Evolutionary conservation across 1,284 basidiomycete genomes (phyloP), one percentile per base, ranked within the genome.

Genomic region (Schizopora paradoxa): DNA sequence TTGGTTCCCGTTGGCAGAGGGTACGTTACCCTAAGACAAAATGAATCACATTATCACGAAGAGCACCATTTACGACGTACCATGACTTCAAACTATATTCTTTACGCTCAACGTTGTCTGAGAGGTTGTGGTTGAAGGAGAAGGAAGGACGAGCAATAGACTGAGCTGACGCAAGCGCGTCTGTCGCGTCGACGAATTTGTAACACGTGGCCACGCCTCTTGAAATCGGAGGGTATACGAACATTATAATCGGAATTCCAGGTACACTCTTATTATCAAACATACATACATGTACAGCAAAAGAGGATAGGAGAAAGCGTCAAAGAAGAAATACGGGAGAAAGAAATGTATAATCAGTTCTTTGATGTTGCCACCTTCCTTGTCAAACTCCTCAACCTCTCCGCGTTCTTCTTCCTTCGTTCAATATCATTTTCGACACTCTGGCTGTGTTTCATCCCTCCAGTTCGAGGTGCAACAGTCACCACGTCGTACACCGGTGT

Each of bases 371-470:
- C 45, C 41, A 55, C 60, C 62, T 75, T 77, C 54, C 77, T 66
- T 41, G 75, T 81, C 56, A 83, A 60, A 27, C 60, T 76, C 59
- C 73, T 75, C 64, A 87, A 54, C 60, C 82, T 70, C 60, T 86
- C 85, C 38, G 78, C 78, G 48, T 85, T 83, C 64, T 77, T 76
- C 63, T 73, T 79, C 59, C 85, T 71, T 51, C 85, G 70, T 54
- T 82, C 80, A 43, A 78, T 74, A 59, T 88, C 85, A 47, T 71
- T 73, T 49, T 84, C 81, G 19, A 88, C 82, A 53, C 77, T 77
- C 13, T 64, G 58, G 54, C 68, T 77, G 42, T 63, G 66, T 57
- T 69, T 67, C 54, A 65, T 48, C 4, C 70, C 64, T 46, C 73
- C 79, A 41, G 61, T 54, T 54, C 68, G 73, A 7, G 87, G 86